Conservation (phyloP, 306 rosid genomes). For the Astragalus glycyphyllos region DNA sequence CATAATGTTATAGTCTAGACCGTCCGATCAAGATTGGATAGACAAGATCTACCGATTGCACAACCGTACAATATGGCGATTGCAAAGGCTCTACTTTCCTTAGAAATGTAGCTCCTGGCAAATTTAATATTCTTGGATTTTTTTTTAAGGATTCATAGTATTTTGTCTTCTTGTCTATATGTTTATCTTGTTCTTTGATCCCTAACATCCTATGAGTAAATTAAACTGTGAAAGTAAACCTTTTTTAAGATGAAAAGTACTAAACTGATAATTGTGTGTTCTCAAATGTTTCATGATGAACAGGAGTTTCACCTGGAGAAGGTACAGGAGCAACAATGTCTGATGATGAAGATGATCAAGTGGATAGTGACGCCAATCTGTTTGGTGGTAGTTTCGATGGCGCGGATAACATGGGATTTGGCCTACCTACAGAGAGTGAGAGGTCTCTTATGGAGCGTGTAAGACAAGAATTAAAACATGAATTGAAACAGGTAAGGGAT, state of each 20-base stretch:
- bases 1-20: no score
- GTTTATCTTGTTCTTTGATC: constrained; percentile 6
- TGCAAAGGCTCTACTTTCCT: no score
- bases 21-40: no score
- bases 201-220: not conserved
- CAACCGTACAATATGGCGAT: no score
- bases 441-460: constrained; percentile 96
- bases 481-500: constrained; percentile 67
- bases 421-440: constrained; percentile 95
- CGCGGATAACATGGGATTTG: constrained; percentile 87
- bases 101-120: no score
- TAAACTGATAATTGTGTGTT: constrained; percentile 28
- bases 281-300: constrained; percentile 27
- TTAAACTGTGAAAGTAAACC: constrained; percentile 7
- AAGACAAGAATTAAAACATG: constrained; percentile 89
- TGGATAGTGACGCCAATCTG: constrained; percentile 73
- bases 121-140: not conserved
- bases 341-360: constrained; percentile 87
- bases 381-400: constrained; percentile 78
- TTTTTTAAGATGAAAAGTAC: constrained; percentile 3
- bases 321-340: constrained; percentile 98
- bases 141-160: not conserved
- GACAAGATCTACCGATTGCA: no score
- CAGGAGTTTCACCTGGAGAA: constrained; percentile 96
- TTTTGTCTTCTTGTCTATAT: constrained; percentile 14